Conservation (phyloP, 1,284 basidiomycete genomes). For the Irpex lacteus region DNA sequence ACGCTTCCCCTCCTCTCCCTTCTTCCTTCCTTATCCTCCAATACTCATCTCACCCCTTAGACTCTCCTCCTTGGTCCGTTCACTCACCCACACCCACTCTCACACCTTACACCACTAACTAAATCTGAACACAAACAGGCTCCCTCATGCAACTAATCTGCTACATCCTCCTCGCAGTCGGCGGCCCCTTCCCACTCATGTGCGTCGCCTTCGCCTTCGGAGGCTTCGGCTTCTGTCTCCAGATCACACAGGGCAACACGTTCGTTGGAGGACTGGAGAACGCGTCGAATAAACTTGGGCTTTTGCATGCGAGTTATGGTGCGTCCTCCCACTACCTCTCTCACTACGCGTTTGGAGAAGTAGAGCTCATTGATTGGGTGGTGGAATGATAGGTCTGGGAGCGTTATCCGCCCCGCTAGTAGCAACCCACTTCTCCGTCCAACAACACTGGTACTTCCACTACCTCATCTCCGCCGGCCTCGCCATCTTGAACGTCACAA, state of each 20-base stretch:
- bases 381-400: slow-evolving; percentile 46
- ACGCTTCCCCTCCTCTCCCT: not conserved
- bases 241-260: slow-evolving; percentile 59
- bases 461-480: slow-evolving; percentile 62
- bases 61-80: slow-evolving; percentile 35
- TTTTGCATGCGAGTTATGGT: slow-evolving; percentile 57
- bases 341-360: too few relatives aligned
- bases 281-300: slow-evolving; percentile 47
- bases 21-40: not conserved
- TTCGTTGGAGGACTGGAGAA: slow-evolving; percentile 47
- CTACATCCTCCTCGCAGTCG: slow-evolving; percentile 45
- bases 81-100: too few relatives aligned
- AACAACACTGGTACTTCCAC: slow-evolving; percentile 53
- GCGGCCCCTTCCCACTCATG: slow-evolving; percentile 67
- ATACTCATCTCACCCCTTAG: slow-evolving; percentile 8
- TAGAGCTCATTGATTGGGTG: not conserved
- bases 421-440: slow-evolving; percentile 63
- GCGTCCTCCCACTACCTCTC: slow-evolving; percentile 6
- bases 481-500: slow-evolving; percentile 42
- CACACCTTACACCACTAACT: not conserved
- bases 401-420: slow-evolving; percentile 67
- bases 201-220: slow-evolving; percentile 57
- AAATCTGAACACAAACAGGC: slow-evolving; percentile 25
- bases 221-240: slow-evolving; percentile 49
- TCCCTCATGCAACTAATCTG: slow-evolving; percentile 45